Conservation (phyloP, 768 basidiomycete genomes). For the Pleurotus tuoliensis region DNA sequence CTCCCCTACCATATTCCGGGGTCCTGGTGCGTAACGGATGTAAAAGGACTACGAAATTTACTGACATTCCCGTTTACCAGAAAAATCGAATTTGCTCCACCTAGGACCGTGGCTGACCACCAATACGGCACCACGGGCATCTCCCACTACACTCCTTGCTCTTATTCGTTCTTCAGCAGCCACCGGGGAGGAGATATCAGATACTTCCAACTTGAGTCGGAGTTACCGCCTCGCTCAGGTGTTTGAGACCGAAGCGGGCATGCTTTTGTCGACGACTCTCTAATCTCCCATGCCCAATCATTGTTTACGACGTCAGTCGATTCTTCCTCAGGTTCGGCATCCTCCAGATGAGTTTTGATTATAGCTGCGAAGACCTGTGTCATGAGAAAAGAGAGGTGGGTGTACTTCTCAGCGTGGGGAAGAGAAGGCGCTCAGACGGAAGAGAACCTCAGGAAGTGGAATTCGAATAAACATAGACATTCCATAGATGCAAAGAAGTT, state of each 20-base stretch:
- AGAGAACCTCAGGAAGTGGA: background rate
- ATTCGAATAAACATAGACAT: background rate
- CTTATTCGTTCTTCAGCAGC: no score
- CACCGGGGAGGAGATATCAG: background rate
- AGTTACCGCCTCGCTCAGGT: background rate
- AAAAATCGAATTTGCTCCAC: no score
- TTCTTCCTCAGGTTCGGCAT: background rate
- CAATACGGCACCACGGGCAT: no score
- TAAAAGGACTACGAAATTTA: no score
- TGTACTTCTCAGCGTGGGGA: background rate
- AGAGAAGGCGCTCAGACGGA: constrained; percentile 1
- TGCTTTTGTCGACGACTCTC: background rate
- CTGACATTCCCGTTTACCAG: no score
- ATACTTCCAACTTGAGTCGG: background rate
- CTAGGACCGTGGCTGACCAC: no score
- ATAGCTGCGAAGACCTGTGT: background rate
- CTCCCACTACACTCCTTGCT: no score
- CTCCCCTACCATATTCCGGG: no score
- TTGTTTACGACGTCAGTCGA: no score
- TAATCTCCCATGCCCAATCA: background rate
- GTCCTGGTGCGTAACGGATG: no score
- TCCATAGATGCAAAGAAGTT: no score
- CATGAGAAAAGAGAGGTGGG: background rate
- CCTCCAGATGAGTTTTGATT: background rate
- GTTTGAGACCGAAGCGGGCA: background rate